Percentiles rank a stretch among this genome's conserved stretches.
Conservation (phyloP, 768 basidiomycete genomes). For the Leucocoprinus leucothites region DNA sequence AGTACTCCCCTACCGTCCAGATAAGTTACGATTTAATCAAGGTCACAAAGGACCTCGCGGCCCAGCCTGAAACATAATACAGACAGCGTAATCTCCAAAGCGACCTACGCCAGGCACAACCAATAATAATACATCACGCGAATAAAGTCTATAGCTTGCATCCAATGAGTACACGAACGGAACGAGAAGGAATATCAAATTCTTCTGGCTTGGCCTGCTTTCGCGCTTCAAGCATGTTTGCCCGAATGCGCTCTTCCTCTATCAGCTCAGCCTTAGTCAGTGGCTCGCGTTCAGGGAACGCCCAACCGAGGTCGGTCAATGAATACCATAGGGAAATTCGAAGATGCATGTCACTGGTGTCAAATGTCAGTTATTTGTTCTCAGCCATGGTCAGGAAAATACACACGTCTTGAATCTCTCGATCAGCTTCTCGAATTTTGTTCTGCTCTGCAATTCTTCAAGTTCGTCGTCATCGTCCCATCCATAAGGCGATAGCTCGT, state of each 20-base stretch:
- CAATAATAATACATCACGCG: no score
- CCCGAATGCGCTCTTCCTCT: slow-evolving; percentile 61
- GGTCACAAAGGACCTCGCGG: no score
- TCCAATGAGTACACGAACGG: slow-evolving; percentile 60
- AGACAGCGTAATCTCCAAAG: no score
- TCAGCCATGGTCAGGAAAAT: neutral
- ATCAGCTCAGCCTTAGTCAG: slow-evolving; percentile 67
- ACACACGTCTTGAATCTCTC: slow-evolving; percentile 51
- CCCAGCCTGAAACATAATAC: no score
- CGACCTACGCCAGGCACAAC: no score
- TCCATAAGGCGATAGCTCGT: slow-evolving; percentile 54
- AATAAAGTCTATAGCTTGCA: slow-evolving; percentile 37
- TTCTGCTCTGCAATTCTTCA: slow-evolving; percentile 51
- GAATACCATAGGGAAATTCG: slow-evolving; percentile 66
- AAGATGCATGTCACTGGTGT: slow-evolving; percentile 58
- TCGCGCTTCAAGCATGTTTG: slow-evolving; percentile 58
- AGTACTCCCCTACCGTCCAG: no score
- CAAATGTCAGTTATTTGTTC: neutral
- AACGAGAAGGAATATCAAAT: slow-evolving; percentile 49
- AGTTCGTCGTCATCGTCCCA: slow-evolving; percentile 70
- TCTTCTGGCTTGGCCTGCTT: slow-evolving; percentile 51
- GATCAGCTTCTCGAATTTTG: slow-evolving; percentile 56
- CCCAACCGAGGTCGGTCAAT: slow-evolving; percentile 54
- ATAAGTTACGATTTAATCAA: no score
- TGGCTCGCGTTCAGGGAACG: slow-evolving; percentile 56